Base-by-base conservation (phyloP, 495 filamentous ascomycete genomes). In the Schizothecium vesticola region DNA sequence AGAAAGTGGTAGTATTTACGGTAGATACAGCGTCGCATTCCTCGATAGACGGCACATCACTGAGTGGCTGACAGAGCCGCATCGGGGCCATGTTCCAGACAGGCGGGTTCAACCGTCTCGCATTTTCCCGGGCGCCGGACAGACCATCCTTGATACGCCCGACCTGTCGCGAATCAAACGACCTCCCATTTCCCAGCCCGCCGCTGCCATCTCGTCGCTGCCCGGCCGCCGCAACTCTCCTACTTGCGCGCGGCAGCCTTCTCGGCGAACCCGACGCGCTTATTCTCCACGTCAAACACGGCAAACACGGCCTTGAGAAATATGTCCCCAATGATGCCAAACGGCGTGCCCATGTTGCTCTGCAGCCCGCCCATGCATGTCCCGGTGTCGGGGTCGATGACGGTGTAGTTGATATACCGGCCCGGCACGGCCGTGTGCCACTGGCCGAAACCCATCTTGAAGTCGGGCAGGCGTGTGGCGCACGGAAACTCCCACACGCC, bases 251-350 rank as follows among this genome's bases (percentile, higher is more conserved):
- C 43, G 19, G 43, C 43, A 22, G 70, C 66, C 69, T 90, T 86
- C 69, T 85, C 78, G 59, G 90, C 88, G 65, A 86, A 86, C 16
- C 91, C 91, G 70, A 93, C 86, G 31, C 83, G 83, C 74, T 78
- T 79, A 65, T 87, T 87, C 43, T 84, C 88, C 43, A 89, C 83
- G 74, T 94, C 91, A 74, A 92, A 92, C 51, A 92, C 85, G 60
- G 87, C 87, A 76, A 90, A 92, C n/a, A 90, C 80, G 3, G 83
- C 84, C 82, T 92, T 92, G 75, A 94, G 77, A 73, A 91, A 93
- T 6, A 87, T 85, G 69, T 89, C 90, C 10, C 91, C 91, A 9
- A 92, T 77, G 65, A 94, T 90, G 68, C 89, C 87, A 69, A 90
- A 84, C 3, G 73, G 69, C 73, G 85, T 75, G 56, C 77, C 77